These are phyloP conservation scores for Fomitopsis schrenkii DNA, from an alignment of 1,284 basidiomycete genomes.

Conservation along the genomic window DNA sequence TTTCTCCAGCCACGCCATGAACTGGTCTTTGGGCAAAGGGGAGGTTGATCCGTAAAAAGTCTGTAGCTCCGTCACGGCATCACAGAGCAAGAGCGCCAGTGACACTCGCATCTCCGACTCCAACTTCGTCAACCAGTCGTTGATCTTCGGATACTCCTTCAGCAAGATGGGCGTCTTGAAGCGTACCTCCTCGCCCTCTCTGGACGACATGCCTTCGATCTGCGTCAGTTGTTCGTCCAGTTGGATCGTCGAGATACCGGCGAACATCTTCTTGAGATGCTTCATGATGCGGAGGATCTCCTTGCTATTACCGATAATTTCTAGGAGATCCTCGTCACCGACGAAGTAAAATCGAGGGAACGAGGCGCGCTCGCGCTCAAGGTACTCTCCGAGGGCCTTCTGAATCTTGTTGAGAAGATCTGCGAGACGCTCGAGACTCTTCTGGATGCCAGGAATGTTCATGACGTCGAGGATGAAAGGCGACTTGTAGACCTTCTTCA, in stretches of 20 bases:
- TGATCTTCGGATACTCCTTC: constrained; percentile 95
- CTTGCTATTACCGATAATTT: constrained; percentile 99
- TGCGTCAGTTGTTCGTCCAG: constrained; percentile 88
- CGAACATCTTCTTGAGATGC: constrained; percentile 99
- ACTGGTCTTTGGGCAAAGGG: constrained; percentile 53
- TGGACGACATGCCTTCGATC: constrained; percentile 88
- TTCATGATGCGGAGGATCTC: constrained; percentile 98
- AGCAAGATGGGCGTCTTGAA: constrained; percentile 85
- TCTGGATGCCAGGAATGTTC: constrained; percentile 95
- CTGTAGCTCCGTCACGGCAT: constrained; percentile 77
- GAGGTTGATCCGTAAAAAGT: constrained; percentile 73
- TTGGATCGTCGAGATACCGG: constrained; percentile 87
- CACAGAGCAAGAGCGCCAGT: constrained; percentile 77
- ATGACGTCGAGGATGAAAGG: constrained; percentile 97
- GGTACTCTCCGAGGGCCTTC: constrained; percentile 98
- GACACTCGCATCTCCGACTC: constrained; percentile 95
- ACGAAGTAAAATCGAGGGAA: constrained; percentile 99
- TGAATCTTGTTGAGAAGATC: constrained; percentile 98
- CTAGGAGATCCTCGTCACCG: constrained; percentile 97
- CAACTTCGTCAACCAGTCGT: constrained; percentile 94
- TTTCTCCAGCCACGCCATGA: constrained; percentile 89
- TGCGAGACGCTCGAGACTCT: constrained; percentile 93
- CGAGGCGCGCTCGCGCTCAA: constrained; percentile 94
- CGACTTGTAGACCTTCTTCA: constrained; percentile 99
- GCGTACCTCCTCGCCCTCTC: constrained; percentile 90